Evolutionary conservation across 2,329 filamentous ascomycete genomes (phyloP), one percentile per base, ranked within the genome.

Genomic region (Talaromyces sp.): DNA sequence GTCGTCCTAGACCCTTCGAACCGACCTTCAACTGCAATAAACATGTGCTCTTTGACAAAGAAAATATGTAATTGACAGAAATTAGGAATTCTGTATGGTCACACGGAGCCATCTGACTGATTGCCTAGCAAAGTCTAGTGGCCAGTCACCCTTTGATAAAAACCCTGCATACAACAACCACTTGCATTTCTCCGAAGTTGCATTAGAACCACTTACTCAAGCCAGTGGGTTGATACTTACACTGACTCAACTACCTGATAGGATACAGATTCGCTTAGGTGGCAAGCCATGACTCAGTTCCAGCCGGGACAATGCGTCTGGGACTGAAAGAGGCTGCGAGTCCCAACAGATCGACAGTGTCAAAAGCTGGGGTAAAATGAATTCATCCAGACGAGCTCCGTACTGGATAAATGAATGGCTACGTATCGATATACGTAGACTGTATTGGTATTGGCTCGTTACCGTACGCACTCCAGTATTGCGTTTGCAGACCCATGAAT

Each of bases 361-460:
- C 50, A 37, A 54, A 54, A 54, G 50, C 50, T 22, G 50, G 50
- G 50, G 50, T 54, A 54, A 35, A 54, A 19, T 37, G 50, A 54
- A 50, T 50, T 50, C 47, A 52, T 52, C 24, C 49, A 33, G 49
- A 52, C 49, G 3, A 14, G 8, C 49, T 11, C 14, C 24, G 47
- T 31, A 50, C 47, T 50, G 24, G 47, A 50, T 16, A 31, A 31
- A 52, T 52, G 24, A 52, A 33, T 19, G 9, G 8, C 9, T 2
- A 16, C 49, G 49, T 52, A 33, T 16, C 49, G 16, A 50, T 49
- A 24, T 49, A 49, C 13, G 47, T 50, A 31, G 24, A 16, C 47
- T 31, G 47, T 50, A n/a, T 52, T 31, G 27, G 49, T 33, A 31
- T 52, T 33, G 49, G 49, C 49, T 33, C 24, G 49, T 52, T 52